Evolutionary conservation across 2,329 filamentous ascomycete genomes (phyloP).

Genomic region (Stagonosporopsis rhizophila): DNA sequence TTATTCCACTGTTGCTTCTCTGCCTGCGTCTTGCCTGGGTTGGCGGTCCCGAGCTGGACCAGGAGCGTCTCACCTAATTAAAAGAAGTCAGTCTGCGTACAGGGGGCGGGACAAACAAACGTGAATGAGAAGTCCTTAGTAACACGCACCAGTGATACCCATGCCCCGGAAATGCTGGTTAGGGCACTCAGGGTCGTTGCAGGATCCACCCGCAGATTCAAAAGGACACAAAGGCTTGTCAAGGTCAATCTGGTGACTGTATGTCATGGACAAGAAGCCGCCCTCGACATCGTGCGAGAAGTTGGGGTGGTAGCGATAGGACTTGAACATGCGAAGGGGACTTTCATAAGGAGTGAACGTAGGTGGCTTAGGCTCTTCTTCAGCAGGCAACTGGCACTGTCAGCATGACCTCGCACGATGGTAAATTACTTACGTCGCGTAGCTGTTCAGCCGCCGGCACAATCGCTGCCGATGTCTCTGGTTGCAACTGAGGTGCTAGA

Average conservation of each 20-base stretch:
- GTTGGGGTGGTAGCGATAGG: slow-evolving; percentile 86
- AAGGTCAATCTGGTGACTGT: slow-evolving; percentile 87
- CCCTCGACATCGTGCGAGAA: slow-evolving; percentile 73
- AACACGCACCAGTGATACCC: slow-evolving; percentile 74
- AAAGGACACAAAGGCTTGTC: slow-evolving; percentile 76
- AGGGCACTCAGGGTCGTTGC: slow-evolving; percentile 76
- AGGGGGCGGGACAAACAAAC: slow-evolving; percentile 40
- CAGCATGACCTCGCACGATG: slow-evolving; percentile 18
- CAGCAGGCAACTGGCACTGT: slow-evolving; percentile 24
- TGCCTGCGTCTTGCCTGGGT: slow-evolving; percentile 66
- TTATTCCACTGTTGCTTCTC: slow-evolving; percentile 61
- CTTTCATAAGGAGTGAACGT: slow-evolving; percentile 76
- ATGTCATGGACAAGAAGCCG: slow-evolving; percentile 88
- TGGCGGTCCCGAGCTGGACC: slow-evolving; percentile 71
- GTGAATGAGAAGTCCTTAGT: slow-evolving; percentile 24
- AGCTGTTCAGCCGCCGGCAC: slow-evolving; percentile 13
- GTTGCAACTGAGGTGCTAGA: slow-evolving; percentile 51
- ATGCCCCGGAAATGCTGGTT: slow-evolving; percentile 83
- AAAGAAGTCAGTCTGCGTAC: slow-evolving; percentile 49
- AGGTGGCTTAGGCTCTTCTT: slow-evolving; percentile 23
- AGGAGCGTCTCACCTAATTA: slow-evolving; percentile 74
- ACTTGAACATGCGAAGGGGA: slow-evolving; percentile 80
- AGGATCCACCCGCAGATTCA: slow-evolving; percentile 73
- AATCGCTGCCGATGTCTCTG: slow-evolving; percentile 12
- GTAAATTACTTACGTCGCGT: slow-evolving; percentile 33